Evolutionary conservation across 2,329 filamentous ascomycete genomes (phyloP).

Genomic region (Sarocladium strictum): DNA sequence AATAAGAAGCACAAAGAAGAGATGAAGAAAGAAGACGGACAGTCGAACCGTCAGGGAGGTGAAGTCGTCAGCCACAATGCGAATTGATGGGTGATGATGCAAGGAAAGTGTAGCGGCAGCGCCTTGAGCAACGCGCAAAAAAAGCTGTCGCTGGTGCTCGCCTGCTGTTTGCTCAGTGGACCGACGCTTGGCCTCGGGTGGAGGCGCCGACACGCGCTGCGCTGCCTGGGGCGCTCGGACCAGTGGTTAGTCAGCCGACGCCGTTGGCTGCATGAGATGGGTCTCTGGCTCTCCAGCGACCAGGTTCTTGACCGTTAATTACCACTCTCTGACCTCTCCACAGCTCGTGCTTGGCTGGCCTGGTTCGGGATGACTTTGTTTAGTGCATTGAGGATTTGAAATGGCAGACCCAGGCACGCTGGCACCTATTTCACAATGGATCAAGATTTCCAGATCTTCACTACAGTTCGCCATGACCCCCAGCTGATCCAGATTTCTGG

Average conservation of each 20-base stretch:
- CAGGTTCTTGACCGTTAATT: background rate
- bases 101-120: conserved; percentile 6
- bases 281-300: no score
- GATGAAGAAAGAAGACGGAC: conserved; percentile 19
- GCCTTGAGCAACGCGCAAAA: conserved; percentile 5
- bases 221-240: background rate
- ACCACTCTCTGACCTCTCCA: background rate
- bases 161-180: background rate
- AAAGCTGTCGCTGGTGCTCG: conserved; percentile 4
- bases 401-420: background rate
- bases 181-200: background rate
- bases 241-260: conserved; percentile 2
- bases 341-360: background rate
- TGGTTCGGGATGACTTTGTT: background rate
- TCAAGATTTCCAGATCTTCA: conserved; percentile 56
- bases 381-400: background rate
- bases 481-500: conserved; percentile 39
- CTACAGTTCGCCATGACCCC: conserved; percentile 67
- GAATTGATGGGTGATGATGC: conserved; percentile 21
- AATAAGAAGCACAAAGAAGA: conserved; percentile 15
- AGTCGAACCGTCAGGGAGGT: conserved; percentile 20
- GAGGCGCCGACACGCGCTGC: background rate
- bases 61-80: conserved; percentile 15
- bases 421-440: conserved; percentile 23
- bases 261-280: no score